Evolutionary conservation across 2,329 filamentous ascomycete genomes (phyloP), one percentile per base, ranked within the genome.

Genomic region (Rhexocercosporidium sp.): DNA sequence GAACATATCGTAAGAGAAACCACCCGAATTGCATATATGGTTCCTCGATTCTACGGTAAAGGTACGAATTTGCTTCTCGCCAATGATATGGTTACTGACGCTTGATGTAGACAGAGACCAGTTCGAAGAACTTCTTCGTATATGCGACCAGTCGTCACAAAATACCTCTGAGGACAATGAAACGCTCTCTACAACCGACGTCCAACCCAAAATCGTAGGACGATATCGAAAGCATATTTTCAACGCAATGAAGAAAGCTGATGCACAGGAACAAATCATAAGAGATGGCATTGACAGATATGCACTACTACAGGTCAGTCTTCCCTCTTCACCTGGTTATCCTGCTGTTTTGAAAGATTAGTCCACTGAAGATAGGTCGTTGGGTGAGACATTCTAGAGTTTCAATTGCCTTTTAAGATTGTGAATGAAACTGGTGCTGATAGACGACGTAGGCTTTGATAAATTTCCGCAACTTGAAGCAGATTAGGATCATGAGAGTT

Each of bases 401-500:
- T n/a, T n/a, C 9, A 7, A 11, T 22, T 47, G n/a, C 22, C n/a
- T 25, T 11, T 47, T 47, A 22, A 18, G 9, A 47, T n/a, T 22
- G 1, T 22, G 20, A 20, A 47, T 3, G 5, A 12, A 20, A 25
- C 44, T 25, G 12, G 8, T 22, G 9, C 18, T 20, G 34, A 37
- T 69, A 25, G 22, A 6, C 3, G 22, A 6, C 12, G 9, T 51
- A 39, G 25, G 76, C 75, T 9, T 60, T 78, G 9, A 62, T 59
- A 16, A 83, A 84, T 1, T 91, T 91, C 73, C 84, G 82, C 1
- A 82, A 83, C 31, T 81, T 92, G 12, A 86, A 90, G 72, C 85
- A 90, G 73, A 83, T 91, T 60, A 88, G 90, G 68, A 83, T 92
- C 16, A 82, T 91, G 29, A 84, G 86, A 6, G 79, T 90, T 14